Evolutionary conservation across 306 rosid species (phyloP), one percentile per base, ranked within the genome.

Genomic region (Gynostemma pentaphyllum): DNA sequence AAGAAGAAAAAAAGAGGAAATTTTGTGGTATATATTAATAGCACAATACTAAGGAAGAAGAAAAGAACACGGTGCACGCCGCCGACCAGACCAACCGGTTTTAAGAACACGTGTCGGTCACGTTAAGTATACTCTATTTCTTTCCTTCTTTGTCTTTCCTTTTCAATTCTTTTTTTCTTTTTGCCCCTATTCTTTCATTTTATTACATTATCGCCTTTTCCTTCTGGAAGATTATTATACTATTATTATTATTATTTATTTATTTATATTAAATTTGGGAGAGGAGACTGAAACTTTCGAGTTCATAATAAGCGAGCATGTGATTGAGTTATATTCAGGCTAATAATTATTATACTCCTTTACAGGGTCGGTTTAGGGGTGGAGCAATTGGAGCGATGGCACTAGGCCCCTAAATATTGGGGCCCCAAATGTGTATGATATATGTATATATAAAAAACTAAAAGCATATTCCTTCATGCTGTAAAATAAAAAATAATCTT

Each of bases 11-110:
- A 26, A 14, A 29, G 26, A 21, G 45, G n/a, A n/a, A n/a, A n/a
- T 52, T 64, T 9, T 79, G 83, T 75, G 80, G 80, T 61, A 50
- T 53, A 79, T 27, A 72, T 29, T 62, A 9, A 29, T 26, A 36
- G 47, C 47, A 59, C 45, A 66, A 47, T n/a, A 48, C 54, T 47
- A 36, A 53, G 62, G 71, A 67, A 57, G 51, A 21, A 50, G 28
- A 67, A 49, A 53, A 51, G 39, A 18, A 40, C 36, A 66, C 36
- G 61, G 61, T 34, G 70, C 47, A 52, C 70, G 42, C 44, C 54
- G 77, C 62, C 74, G 78, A 72, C 70, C 23, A 78, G 10, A 7
- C 66, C 55, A 2, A 70, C 72, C 73, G 62, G 50, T 4, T 21
- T 29, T 47, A 26, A 23, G 64, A 53, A 71, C 81, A 76, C 81